Conservation (phyloP, 352 stramenopile species). For the Pythium graminicola region DNA sequence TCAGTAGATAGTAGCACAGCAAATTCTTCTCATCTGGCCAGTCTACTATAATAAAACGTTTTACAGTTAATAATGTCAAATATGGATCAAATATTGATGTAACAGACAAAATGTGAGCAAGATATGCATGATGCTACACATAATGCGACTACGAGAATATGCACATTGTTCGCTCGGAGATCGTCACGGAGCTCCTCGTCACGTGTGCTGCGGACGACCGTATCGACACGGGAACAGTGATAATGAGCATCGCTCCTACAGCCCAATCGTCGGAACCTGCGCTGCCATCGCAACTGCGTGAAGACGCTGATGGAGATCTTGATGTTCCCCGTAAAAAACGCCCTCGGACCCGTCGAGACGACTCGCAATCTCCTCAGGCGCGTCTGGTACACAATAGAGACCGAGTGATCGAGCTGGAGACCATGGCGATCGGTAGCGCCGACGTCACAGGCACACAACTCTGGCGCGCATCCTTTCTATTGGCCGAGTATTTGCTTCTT, state of each 20-base stretch:
- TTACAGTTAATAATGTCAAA: background rate
- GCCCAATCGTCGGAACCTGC: background rate
- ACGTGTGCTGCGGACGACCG: background rate
- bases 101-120: background rate
- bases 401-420: slow-evolving; percentile 2
- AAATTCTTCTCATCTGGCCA: background rate
- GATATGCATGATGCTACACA: background rate
- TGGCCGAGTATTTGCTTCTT: slow-evolving; percentile 43
- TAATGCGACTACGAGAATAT: too few relatives aligned
- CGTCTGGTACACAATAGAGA: background rate
- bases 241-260: background rate
- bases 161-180: slow-evolving; percentile 14
- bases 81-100: background rate
- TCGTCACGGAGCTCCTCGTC: slow-evolving; percentile 3
- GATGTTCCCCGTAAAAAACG: slow-evolving; percentile 10
- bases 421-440: background rate
- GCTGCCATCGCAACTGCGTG: background rate
- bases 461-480: slow-evolving; percentile 46
- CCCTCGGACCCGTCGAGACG: background rate
- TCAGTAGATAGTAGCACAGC: slow-evolving; percentile 3
- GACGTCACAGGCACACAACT: slow-evolving; percentile 15
- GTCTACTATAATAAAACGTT: background rate
- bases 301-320: slow-evolving; percentile 18
- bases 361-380: background rate
- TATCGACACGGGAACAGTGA: background rate